Base-by-base conservation (phyloP, 306 rosid genomes). In the Quercus gilva region DNA sequence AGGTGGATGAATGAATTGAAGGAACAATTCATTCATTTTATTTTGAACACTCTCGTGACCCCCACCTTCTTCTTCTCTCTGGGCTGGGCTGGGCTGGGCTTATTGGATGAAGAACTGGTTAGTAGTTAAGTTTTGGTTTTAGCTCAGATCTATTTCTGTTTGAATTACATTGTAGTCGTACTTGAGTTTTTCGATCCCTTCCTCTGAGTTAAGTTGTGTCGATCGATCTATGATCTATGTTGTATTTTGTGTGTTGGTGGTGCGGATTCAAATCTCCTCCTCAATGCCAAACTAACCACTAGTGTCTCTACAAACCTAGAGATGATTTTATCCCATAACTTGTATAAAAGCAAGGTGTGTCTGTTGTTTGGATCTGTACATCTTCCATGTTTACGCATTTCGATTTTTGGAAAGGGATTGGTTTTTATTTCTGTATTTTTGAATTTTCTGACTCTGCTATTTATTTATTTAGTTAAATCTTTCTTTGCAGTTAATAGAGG, bases 1-100 rank as follows among this genome's bases (percentile, higher is more conserved):
- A 11, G 1, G 35, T 45, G 72, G n/a, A 35, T 2, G 51, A 35
- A 17, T 19, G 53, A 49, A 65, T 20, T 9, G 71, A 14, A 37
- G 17, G 31, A 45, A 20, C 49, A 70, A 23, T 45, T n/a, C 33
- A 45, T 65, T 73, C 53, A 58, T 1, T 23, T 55, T 55, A 78
- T 76, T 85, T 79, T 78, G 82, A 81, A 65, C 71, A 71, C 80
- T 78, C 91, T 70, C 92, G 91, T 87, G 92, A 88, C 76, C 74
- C 69, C 63, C 81, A 76, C 83, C 51, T 58, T 83, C 84, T 71
- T 76, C 67, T 23, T 4, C 71, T 18, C n/a, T 67, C 7, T 29
- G 23, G 71, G 14, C 51, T 37, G 45, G 45, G 41, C 33, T 31
- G 49, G 49, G 8, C 35, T 31, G 6, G 35, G 35, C 6, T 37